phyloP scores from a whole-genome alignment of 2,329 filamentous ascomycete genomes.

The Neocatenulostroma microsporum region DNA sequence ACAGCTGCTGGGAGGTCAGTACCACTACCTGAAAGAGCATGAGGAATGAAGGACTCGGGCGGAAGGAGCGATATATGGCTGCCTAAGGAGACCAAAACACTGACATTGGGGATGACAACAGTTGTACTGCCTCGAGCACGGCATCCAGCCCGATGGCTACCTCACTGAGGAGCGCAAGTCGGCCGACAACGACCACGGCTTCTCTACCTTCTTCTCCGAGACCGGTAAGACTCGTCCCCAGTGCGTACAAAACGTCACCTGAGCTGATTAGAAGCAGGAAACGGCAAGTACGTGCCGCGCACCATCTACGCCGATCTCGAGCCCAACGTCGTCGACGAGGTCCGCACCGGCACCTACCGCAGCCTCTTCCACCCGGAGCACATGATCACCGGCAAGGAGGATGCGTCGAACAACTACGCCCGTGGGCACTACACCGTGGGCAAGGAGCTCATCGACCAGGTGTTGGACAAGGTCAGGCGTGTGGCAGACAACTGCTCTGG shows the following conservation, averaged over 20 bases:
- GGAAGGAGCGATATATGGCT: constrained; percentile 20
- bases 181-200: constrained; percentile 87
- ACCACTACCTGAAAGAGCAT: constrained; percentile 20
- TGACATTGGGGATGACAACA: constrained; percentile 41
- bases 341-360: constrained; percentile 94
- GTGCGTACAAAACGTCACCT: too few relatives aligned
- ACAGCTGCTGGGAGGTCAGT: constrained; percentile 99
- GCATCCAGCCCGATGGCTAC: constrained; percentile 98
- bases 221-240: too few relatives aligned
- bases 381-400: constrained; percentile 99
- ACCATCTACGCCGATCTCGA: constrained; percentile 99
- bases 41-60: constrained; percentile 6
- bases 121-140: constrained; percentile 99
- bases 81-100: constrained; percentile 24
- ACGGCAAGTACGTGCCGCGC: constrained; percentile 98
- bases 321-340: constrained; percentile 98
- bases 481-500: constrained; percentile 97
- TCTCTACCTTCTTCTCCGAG: constrained; percentile 99
- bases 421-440: constrained; percentile 99
- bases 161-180: constrained; percentile 97
- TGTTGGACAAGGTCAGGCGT: constrained; percentile 93
- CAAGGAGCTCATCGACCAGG: constrained; percentile 98
- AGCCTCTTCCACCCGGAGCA: constrained; percentile 97
- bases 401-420: constrained; percentile 99
- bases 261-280: constrained; percentile 49